These are phyloP conservation scores for Cladophialophora psammophila DNA, from an alignment of 2,329 filamentous ascomycete genomes.

Conservation along the genomic window DNA sequence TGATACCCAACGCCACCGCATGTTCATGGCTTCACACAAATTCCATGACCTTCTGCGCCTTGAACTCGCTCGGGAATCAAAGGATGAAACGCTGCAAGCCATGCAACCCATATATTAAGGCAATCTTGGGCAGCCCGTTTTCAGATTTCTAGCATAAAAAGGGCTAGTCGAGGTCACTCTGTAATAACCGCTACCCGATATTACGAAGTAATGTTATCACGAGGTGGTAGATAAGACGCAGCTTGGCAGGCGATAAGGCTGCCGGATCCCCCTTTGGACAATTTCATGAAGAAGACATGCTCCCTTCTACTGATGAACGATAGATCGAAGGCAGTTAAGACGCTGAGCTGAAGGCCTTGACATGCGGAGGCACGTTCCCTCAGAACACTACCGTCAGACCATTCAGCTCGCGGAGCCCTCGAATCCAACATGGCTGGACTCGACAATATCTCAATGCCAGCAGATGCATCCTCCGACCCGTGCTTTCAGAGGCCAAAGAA, in stretches of 20 bases:
- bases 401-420: background rate
- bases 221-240: constrained; percentile 11
- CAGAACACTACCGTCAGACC: background rate
- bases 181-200: too few relatives aligned
- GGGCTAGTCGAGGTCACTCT: too few relatives aligned
- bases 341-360: background rate
- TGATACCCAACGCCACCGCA: too few relatives aligned
- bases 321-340: background rate
- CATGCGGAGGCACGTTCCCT: background rate
- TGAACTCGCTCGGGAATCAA: too few relatives aligned
- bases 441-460: background rate
- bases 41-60: too few relatives aligned
- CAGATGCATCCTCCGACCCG: constrained; percentile 2
- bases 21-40: too few relatives aligned
- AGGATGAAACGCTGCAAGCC: too few relatives aligned
- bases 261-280: background rate
- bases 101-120: too few relatives aligned
- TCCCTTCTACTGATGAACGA: background rate
- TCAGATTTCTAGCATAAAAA: too few relatives aligned
- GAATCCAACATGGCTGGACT: background rate
- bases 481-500: constrained; percentile 22
- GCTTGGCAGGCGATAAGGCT: constrained; percentile 18
- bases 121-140: too few relatives aligned
- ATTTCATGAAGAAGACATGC: background rate
- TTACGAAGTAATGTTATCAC: background rate